Evolutionary conservation across 345 rosid genomes (phyloP), one percentile per base, ranked within the genome.

Genomic region (Eutrema heterophyllum): DNA sequence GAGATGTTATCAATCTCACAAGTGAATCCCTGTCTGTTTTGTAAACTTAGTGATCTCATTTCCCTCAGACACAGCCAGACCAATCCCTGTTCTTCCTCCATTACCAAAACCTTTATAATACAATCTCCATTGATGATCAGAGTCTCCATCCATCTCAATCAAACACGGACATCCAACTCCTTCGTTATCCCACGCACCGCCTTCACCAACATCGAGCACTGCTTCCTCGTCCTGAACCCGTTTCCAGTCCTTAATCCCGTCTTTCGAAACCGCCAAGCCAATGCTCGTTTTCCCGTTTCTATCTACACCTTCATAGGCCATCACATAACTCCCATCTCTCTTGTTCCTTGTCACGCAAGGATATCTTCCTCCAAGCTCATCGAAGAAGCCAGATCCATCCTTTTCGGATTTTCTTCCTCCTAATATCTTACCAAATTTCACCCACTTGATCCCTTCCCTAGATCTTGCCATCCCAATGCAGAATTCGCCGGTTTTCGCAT

Each of bases 371-470:
- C 95, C 95, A 2, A 80, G 46, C 79, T 89, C 93, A 38, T 91
- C 87, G 27, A 85, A 89, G 50, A 52, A 68, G 44, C 24, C 6
- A 0, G 7, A 10, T 10, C 50, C 71, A n/a, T 64, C 71, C 8
- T 45, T 52, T 7, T 53, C 77, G 1, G 85, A 77, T 15, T 35
- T 52, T 62, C 71, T 57, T 46, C 91, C 91, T 68, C 85, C 89
- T 61, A 88, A 26, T 64, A 88, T 79, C 82, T 87, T 90, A 63
- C 98, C 91, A 32, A 82, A 53, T 74, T 88, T 92, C 50, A 87
- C 68, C 93, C 90, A 92, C 26, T 84, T 86, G 67, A 90, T 90
- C 76, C 96, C 96, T 62, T 88, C 96, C 73, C 93, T 85, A 73
- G 96, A 90, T 41, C 96, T 88, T 21, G 91, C 93, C n/a, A 90